phyloP scores from a whole-genome alignment of 805 yeast species.

The Zygoascus flipseniorum region DNA sequence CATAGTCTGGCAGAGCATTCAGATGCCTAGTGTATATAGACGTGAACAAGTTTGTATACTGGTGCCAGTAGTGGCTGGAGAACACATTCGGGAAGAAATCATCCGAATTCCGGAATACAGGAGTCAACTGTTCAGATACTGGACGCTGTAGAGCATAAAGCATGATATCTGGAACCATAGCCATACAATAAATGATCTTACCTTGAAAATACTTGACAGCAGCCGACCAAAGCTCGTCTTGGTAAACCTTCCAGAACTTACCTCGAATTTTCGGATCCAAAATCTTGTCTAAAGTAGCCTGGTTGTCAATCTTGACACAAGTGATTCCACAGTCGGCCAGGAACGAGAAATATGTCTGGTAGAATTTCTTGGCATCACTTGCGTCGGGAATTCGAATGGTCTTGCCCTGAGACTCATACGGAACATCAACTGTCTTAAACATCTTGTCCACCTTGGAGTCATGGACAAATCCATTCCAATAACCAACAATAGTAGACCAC shows the following conservation, averaged over 20 bases:
- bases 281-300: slow-evolving; percentile 21
- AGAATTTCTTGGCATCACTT: slow-evolving; percentile 15
- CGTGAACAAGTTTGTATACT: slow-evolving; percentile 22
- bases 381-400: slow-evolving; percentile 4
- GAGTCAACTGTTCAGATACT: slow-evolving; percentile 6
- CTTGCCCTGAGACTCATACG: not conserved
- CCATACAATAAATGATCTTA: slow-evolving; percentile 24
- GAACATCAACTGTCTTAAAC: slow-evolving; percentile 11
- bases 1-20: slow-evolving; percentile 23
- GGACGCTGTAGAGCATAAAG: slow-evolving; percentile 6
- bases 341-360: slow-evolving; percentile 22
- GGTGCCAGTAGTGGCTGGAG: slow-evolving; percentile 25
- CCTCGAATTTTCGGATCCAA: slow-evolving; percentile 9
- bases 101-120: slow-evolving; percentile 24
- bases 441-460: slow-evolving; percentile 18
- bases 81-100: slow-evolving; percentile 25
- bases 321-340: slow-evolving; percentile 19
- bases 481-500: slow-evolving; percentile 28
- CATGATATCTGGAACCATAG: slow-evolving; percentile 21
- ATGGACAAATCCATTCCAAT: slow-evolving; percentile 25
- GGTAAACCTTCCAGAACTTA: slow-evolving; percentile 16
- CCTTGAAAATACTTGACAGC: slow-evolving; percentile 18
- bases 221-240: slow-evolving; percentile 18
- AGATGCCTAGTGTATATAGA: slow-evolving; percentile 18
- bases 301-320: slow-evolving; percentile 25